A percentile compares a stretch with the other conserved stretches of the same genome.
Conservation (phyloP, 345 rosid genomes). For the Viola odorata region DNA sequence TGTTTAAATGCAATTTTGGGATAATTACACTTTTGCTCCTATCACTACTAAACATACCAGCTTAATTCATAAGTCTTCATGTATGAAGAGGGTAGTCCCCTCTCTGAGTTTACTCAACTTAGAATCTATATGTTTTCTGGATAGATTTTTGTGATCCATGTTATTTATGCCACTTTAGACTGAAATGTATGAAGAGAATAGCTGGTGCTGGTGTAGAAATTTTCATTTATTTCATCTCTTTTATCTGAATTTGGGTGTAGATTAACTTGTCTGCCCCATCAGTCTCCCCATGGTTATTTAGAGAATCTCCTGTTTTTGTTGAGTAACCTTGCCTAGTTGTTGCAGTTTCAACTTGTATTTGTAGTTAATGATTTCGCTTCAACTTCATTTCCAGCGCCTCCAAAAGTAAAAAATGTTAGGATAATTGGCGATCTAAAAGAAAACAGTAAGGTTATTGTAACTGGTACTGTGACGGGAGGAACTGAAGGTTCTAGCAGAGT, state of each 20-base stretch:
- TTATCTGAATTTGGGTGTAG: too few species aligned
- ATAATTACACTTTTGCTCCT: background rate
- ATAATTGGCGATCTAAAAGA: constrained; percentile 83
- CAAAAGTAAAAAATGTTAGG: constrained; percentile 79
- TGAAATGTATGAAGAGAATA: too few species aligned
- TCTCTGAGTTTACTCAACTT: too few species aligned
- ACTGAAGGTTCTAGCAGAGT: constrained; percentile 92
- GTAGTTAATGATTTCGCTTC: too few species aligned
- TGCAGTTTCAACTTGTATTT: constrained; percentile 7
- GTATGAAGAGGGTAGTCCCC: too few species aligned
- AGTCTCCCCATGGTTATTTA: too few species aligned
- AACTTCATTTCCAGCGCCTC: constrained; percentile 64
- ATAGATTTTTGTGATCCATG: too few species aligned
- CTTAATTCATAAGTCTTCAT: background rate
- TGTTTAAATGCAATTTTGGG: background rate
- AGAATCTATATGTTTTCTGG: too few species aligned
- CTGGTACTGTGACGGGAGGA: constrained; percentile 82
- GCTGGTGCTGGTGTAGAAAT: too few species aligned
- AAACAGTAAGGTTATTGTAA: constrained; percentile 78
- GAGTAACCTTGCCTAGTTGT: background rate
- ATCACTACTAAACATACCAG: background rate
- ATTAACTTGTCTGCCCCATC: too few species aligned
- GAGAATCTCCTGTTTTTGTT: background rate
- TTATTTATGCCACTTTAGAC: too few species aligned
- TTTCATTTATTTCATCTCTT: too few species aligned